A percentile compares a stretch with the other conserved stretches of the same genome.
These are phyloP conservation scores for Zalerion maritima DNA, from an alignment of 495 filamentous ascomycete species.

Conservation along the genomic window DNA sequence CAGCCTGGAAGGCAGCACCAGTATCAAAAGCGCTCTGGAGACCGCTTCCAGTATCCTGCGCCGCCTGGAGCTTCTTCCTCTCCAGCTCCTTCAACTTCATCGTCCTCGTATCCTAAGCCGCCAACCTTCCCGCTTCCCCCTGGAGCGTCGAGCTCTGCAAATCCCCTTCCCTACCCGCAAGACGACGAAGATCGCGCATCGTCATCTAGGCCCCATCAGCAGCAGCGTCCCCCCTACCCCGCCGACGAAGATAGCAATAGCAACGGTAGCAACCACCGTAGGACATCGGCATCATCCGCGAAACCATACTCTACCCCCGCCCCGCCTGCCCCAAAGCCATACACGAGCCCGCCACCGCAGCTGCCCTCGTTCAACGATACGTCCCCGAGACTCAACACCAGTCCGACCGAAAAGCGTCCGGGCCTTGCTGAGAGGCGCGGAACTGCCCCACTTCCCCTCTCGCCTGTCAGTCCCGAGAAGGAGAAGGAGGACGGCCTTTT, in stretches of 20 bases:
- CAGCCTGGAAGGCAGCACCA: constrained; percentile 28
- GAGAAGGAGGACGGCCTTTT: constrained; percentile 62
- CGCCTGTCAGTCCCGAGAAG: constrained; percentile 54
- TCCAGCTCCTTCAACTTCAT: constrained; percentile 8
- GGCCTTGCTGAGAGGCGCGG: constrained; percentile 58
- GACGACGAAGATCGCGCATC: constrained; percentile 34
- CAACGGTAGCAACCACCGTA: constrained; percentile 11
- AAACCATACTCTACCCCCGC: too few relatives aligned
- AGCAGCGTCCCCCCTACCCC: constrained; percentile 31
- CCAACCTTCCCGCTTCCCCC: constrained; percentile 43
- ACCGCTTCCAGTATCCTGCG: constrained; percentile 34
- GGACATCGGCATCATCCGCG: constrained; percentile 14
- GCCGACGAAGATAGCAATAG: constrained; percentile 26
- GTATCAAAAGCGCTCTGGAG: constrained; percentile 23
- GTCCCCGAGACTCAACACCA: constrained; percentile 26
- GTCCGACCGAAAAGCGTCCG: constrained; percentile 34
- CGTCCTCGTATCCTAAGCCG: constrained; percentile 21
- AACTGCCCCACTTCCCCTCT: constrained; percentile 59
- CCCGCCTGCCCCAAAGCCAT: constrained; percentile 17
- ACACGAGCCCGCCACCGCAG: constrained; percentile 19
- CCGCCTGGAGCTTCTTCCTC: constrained; percentile 28
- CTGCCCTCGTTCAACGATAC: constrained; percentile 28
- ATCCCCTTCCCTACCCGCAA: constrained; percentile 64
- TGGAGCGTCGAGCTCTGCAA: constrained; percentile 47
- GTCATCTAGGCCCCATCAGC: constrained; percentile 23